Base-by-base conservation (phyloP, 345 rosid genomes). In the Ricinus communis region DNA sequence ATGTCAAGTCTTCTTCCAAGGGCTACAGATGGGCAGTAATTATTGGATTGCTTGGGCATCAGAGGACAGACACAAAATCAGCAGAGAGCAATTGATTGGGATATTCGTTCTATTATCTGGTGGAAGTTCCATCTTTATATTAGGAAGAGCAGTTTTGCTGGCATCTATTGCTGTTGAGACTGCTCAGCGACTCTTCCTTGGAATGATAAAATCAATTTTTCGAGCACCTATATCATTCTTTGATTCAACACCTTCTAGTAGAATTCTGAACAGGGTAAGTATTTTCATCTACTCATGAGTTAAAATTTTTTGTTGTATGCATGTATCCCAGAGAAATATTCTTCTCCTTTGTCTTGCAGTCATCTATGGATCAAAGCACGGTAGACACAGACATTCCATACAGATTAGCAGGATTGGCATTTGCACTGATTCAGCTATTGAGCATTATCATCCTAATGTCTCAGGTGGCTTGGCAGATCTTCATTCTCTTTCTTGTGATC, bases 11-110 rank as follows among this genome's bases (percentile, higher is more conserved):
- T 76, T 87, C 64, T 87, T 88, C 80, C 96, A 90, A 67, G 89
- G 85, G 58, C 82, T 87, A 38, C 91, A 87, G 54, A 86, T 87
- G 77, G 86, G 82, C 2, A 90, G 93, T 85, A 87, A 82, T 64
- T 90, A 87, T 75, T 90, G 93, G 96, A 81, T 90, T 68, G 88
- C 93, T 49, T 88, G 91, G 89, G 90, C 88, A 50, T 76, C 88
- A 1, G 89, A 80, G 21, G 83, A 82, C 40, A 71, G 71, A 9
- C 72, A 49, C 64, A 54, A 38, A 36, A 79, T 87, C 65, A 64
- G 69, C 53, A 76, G 76, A 40, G 60, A 65, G 67, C 61, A 79
- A 75, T 62, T 89, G 75, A 79, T 89, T 18, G 84, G 89, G 45
- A 70, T 83, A 51, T 89, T 85, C 60, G 52, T 74, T 71, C 25